Conservation (phyloP, 208 protist genomes). For the Spongospora subterranea region DNA sequence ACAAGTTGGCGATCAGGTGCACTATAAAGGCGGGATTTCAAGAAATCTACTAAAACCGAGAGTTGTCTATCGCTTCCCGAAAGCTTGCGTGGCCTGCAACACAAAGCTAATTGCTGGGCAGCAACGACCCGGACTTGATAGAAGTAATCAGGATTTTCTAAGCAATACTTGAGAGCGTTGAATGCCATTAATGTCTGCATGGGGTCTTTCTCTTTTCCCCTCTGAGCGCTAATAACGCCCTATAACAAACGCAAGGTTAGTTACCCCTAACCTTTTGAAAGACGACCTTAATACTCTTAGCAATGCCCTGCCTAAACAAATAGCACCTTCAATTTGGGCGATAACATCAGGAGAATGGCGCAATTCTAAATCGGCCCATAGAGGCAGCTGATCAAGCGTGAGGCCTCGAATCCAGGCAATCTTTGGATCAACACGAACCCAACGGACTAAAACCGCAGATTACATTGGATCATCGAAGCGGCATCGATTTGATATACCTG, state of each 20-base stretch:
- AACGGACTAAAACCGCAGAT: neutral
- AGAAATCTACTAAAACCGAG: constrained; percentile 21
- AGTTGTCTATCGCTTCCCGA: constrained; percentile 13
- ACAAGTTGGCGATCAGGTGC: constrained; percentile 1
- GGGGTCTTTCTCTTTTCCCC: constrained; percentile 51
- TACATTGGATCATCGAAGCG: neutral
- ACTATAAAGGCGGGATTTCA: constrained; percentile 7
- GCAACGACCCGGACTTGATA: constrained; percentile 39
- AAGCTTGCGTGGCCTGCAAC: neutral
- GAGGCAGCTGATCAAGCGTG: constrained; percentile 18
- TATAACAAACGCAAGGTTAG: neutral
- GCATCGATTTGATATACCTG: neutral
- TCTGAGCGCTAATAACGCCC: neutral
- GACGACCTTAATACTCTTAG: neutral
- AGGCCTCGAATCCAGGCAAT: constrained; percentile 42
- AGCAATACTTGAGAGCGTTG: constrained; percentile 15
- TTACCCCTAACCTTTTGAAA: neutral
- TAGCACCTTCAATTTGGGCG: constrained; percentile 23
- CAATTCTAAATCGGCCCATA: constrained; percentile 37
- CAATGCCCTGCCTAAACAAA: constrained; percentile 9
- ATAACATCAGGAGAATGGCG: constrained; percentile 50
- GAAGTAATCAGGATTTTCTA: constrained; percentile 42
- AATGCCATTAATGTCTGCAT: constrained; percentile 46
- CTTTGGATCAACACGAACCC: constrained; percentile 47
- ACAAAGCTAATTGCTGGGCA: constrained; percentile 13